Percentiles rank a stretch among this genome's conserved stretches.
These are phyloP conservation scores for Rhizopus arrhizus DNA, from an alignment of 371 early-diverging fungal genomes.

Conservation along the genomic window DNA sequence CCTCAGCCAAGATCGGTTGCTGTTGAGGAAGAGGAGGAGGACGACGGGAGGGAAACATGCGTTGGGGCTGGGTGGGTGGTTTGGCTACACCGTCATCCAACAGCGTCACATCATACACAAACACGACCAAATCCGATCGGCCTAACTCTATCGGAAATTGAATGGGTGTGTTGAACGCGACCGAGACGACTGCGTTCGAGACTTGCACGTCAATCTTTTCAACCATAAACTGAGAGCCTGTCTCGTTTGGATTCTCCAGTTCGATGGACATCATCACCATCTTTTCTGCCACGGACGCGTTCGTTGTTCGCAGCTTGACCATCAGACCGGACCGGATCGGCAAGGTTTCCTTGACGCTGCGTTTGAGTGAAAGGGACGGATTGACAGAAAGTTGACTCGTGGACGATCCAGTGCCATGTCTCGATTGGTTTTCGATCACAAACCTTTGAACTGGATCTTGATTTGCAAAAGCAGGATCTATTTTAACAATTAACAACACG, in stretches of 20 bases:
- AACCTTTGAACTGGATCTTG: constrained; percentile 36
- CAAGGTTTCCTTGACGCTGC: constrained; percentile 51
- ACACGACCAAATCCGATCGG: constrained; percentile 61
- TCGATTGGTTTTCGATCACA: constrained; percentile 37
- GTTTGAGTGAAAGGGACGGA: constrained; percentile 43
- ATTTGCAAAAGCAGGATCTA: constrained; percentile 34
- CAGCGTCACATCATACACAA: constrained; percentile 63
- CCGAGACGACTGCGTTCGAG: constrained; percentile 59
- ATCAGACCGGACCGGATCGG: constrained; percentile 60
- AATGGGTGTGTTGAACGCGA: constrained; percentile 35
- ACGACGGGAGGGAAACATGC: constrained; percentile 42
- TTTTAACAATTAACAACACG: not conserved
- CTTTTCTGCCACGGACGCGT: constrained; percentile 65
- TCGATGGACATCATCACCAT: constrained; percentile 74
- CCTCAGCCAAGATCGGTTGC: constrained; percentile 18
- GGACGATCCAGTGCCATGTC: constrained; percentile 23
- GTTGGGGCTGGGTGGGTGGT: constrained; percentile 39
- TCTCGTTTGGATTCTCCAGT: constrained; percentile 63
- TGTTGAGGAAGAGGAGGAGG: constrained; percentile 22
- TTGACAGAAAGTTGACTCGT: constrained; percentile 27
- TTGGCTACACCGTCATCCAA: constrained; percentile 58
- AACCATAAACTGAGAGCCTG: constrained; percentile 57
- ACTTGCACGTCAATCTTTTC: constrained; percentile 62
- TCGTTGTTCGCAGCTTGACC: constrained; percentile 68
- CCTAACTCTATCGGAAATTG: constrained; percentile 34